These are phyloP conservation scores for Pelargonium fulgidum DNA, from an alignment of 441 rosid species.

Conservation along the genomic window DNA sequence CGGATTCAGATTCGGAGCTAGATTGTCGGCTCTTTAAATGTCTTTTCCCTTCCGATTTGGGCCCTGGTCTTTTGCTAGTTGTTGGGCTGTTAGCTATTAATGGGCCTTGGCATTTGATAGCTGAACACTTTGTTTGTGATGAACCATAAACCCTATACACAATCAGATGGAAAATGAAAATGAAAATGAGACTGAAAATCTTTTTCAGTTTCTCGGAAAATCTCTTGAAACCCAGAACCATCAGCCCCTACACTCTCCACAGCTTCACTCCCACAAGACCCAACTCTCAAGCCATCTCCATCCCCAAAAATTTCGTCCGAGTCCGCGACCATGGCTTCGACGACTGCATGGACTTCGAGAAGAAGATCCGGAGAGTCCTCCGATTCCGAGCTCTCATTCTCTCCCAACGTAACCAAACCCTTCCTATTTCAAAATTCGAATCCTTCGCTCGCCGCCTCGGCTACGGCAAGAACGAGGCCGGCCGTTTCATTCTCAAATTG, in stretches of 20 bases:
- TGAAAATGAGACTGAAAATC: conserved; percentile 2
- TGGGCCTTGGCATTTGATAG: no score
- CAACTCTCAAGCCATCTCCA: conserved; percentile 70
- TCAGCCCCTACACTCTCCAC: conserved; percentile 16
- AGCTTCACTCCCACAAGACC: conserved; percentile 22
- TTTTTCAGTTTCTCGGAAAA: conserved; percentile 24
- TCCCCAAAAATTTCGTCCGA: conserved; percentile 64
- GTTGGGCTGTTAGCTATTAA: no score
- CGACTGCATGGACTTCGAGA: conserved; percentile 91
- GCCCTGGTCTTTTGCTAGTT: no score
- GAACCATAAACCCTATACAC: conserved; percentile 25
- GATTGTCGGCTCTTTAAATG: no score
- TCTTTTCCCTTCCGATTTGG: no score
- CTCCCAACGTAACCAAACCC: conserved; percentile 52
- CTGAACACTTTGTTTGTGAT: no score
- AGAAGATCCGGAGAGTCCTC: conserved; percentile 63
- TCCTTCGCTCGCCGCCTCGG: conserved; percentile 63
- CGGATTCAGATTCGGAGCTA: no score
- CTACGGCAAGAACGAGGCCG: conserved; percentile 69
- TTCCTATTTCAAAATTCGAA: conserved; percentile 66
- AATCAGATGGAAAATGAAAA: conserved; percentile 27
- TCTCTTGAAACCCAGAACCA: conserved; percentile 28
- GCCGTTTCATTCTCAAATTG: conserved; percentile 58
- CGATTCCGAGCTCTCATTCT: conserved; percentile 66
- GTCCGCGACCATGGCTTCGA: conserved; percentile 91